Conservation (phyloP, 257 asterid genomes). For the Apocynum venetum region DNA sequence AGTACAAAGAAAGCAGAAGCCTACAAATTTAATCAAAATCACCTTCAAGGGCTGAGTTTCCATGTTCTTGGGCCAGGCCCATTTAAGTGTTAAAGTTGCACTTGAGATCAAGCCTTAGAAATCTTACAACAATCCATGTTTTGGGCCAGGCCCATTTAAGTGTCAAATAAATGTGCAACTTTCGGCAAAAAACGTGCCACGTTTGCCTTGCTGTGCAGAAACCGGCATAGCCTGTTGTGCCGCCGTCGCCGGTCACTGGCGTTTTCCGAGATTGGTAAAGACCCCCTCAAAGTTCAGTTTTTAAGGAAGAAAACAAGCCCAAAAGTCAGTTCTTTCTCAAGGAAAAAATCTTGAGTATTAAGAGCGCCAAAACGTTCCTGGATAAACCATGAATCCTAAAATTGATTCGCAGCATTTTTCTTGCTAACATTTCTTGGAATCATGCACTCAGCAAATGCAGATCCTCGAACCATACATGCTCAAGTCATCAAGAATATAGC, state of each 20-base stretch:
- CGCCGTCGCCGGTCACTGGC: background rate
- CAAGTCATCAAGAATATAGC: conserved; percentile 42
- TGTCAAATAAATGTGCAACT: background rate
- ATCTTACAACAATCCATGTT: too few species aligned
- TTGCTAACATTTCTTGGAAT: background rate
- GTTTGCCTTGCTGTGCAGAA: background rate
- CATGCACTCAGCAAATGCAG: conserved; percentile 16
- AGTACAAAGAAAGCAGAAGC: too few species aligned
- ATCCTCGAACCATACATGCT: conserved; percentile 66
- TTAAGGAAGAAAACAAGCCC: background rate
- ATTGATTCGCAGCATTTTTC: background rate
- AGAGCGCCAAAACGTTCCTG: background rate
- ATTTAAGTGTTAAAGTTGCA: too few species aligned
- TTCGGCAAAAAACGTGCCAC: background rate
- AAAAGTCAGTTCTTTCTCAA: background rate
- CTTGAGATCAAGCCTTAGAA: too few species aligned
- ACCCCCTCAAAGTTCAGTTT: background rate
- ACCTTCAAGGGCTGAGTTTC: too few species aligned
- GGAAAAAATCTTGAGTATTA: background rate
- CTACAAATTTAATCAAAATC: too few species aligned
- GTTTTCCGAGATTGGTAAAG: background rate
- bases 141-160: too few species aligned
- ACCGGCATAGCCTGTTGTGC: background rate
- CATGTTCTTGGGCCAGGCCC: too few species aligned
- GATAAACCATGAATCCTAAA: background rate